Conservation (phyloP, 2,329 filamentous ascomycete species). For the Alternaria rosae region DNA sequence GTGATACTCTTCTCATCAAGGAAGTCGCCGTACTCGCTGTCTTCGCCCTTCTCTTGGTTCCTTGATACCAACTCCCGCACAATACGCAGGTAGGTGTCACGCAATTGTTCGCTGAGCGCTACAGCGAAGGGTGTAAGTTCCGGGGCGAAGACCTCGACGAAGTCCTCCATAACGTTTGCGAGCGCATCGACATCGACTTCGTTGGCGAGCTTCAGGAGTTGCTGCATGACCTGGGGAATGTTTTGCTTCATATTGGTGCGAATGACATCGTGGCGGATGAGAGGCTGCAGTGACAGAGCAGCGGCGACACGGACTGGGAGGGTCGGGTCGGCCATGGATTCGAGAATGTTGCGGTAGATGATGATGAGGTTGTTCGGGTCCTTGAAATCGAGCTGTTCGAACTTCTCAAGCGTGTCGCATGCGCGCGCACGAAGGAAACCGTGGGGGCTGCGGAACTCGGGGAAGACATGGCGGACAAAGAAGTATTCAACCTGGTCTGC, state of each 20-base stretch:
- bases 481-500: constrained; percentile 98
- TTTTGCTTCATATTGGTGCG: constrained; percentile 95
- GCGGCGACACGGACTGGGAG: constrained; percentile 94
- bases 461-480: constrained; percentile 97
- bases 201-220: constrained; percentile 94
- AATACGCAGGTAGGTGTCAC: constrained; percentile 95
- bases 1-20: constrained; percentile 99
- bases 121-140: constrained; percentile 97
- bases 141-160: constrained; percentile 97
- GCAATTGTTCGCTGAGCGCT: constrained; percentile 91
- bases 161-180: constrained; percentile 99
- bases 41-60: constrained; percentile 75
- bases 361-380: constrained; percentile 93
- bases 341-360: constrained; percentile 95
- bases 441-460: constrained; percentile 91
- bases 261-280: constrained; percentile 95
- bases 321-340: constrained; percentile 94
- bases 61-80: constrained; percentile 90
- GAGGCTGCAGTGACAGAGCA: constrained; percentile 88
- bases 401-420: constrained; percentile 97
- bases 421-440: constrained; percentile 93
- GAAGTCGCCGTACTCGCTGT: constrained; percentile 86
- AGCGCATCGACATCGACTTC: constrained; percentile 97
- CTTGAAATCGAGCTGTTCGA: constrained; percentile 96
- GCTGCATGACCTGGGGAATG: constrained; percentile 99